Base-by-base conservation (phyloP, 129 eudicot genomes). In the Flaveria robusta region DNA sequence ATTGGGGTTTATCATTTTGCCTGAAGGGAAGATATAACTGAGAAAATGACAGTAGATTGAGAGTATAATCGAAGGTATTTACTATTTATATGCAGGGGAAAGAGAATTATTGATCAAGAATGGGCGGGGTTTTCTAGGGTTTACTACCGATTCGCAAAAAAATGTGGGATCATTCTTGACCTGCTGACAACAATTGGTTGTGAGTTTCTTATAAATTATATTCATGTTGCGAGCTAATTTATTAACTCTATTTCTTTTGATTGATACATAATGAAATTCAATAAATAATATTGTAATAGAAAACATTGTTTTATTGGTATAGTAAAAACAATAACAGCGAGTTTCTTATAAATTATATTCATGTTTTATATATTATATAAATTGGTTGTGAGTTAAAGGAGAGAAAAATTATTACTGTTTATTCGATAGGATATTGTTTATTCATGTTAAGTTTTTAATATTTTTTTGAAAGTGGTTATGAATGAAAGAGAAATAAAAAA, bases 121-220 rank as follows among this genome's bases (percentile, higher is more conserved):
- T 49, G 56, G 81, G 81, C 79, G 74, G 65, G 78, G 42, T 72
- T 79, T 70, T 78, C 77, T 70, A 70, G 77, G 64, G 63, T 19
- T 78, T 29, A 47, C 54, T 64, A 72, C 83, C n/a, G 63, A 66
- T 66, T 71, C 11, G 41, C 68, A 56, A 18, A 64, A 77, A 66
- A 52, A 68, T 34, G 74, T 52, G 79, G 79, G 79, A 10, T 80
- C 46, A 50, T 66, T 72, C 59, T 79, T 64, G 59, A 65, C 60
- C 58, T 50, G 49, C 74, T 50, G 74, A 72, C 74, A 79, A 65
- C 68, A 72, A n/a, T n/a, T n/a, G n/a, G n/a, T n/a, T n/a, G n/a
- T n/a, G n/a, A n/a, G n/a, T n/a, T n/a, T n/a, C n/a, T n/a, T n/a
- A n/a, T n/a, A n/a, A n/a, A n/a, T n/a, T n/a, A n/a, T n/a, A n/a